These are phyloP conservation scores for Knufia petricola DNA, from an alignment of 2,329 filamentous ascomycete species.

Conservation along the genomic window DNA sequence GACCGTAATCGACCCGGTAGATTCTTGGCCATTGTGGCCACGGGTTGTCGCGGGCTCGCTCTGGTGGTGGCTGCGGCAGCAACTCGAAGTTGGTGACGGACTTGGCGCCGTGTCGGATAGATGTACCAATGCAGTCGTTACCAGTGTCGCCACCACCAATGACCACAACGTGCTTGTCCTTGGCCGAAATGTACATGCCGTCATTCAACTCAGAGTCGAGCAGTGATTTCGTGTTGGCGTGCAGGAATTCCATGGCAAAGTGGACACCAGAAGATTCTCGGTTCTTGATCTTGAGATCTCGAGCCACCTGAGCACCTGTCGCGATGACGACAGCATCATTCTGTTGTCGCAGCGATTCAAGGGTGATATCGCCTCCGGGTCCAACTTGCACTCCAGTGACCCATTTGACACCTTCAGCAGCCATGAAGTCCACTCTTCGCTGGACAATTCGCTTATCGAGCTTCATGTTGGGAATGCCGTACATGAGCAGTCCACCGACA, in stretches of 20 bases:
- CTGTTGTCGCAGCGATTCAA: conserved; percentile 61
- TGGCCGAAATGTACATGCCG: conserved; percentile 81
- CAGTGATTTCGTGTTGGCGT: conserved; percentile 95
- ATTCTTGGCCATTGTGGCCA: conserved; percentile 98
- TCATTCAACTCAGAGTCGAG: conserved; percentile 83
- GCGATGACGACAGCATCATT: conserved; percentile 83
- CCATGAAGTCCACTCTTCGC: conserved; percentile 91
- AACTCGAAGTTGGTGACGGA: conserved; percentile 96
- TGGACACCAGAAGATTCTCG: conserved; percentile 84
- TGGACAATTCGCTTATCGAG: conserved; percentile 96
- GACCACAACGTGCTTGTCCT: conserved; percentile 90
- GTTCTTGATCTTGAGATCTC: conserved; percentile 82
- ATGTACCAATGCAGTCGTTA: conserved; percentile 96
- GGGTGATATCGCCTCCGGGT: conserved; percentile 56
- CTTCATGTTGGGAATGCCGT: conserved; percentile 99
- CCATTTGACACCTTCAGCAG: conserved; percentile 74
- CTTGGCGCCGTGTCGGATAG: conserved; percentile 88
- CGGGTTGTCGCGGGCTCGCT: conserved; percentile 88
- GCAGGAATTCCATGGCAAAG: conserved; percentile 94
- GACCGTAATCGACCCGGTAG: conserved; percentile 96
- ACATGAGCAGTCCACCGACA: conserved; percentile 87
- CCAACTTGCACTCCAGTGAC: conserved; percentile 69
- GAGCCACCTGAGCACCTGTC: conserved; percentile 84
- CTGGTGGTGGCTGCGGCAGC: conserved; percentile 78
- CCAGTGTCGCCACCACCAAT: conserved; percentile 97